Base-by-base conservation (phyloP, 345 rosid species). In the Xanthoceras sorbifolium region DNA sequence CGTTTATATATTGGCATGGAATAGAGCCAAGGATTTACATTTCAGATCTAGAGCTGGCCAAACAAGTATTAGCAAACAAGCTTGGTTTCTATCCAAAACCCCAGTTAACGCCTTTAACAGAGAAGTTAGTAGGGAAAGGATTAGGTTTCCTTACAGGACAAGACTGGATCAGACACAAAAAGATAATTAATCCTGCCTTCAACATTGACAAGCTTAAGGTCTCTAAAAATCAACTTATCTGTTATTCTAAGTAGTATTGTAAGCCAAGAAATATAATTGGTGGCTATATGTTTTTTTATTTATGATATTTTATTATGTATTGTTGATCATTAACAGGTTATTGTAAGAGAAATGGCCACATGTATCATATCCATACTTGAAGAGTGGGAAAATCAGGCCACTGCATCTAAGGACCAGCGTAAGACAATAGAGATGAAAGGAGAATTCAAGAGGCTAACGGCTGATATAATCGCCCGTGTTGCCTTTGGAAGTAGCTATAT, bases 131-230 rank as follows among this genome's bases (percentile, higher is more conserved):
- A 28, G 90, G 92, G 10, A 79, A 79, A 14, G 89, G 89, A 34
- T 71, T 82, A 64, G 32, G 67, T 67, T 55, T 87, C 1, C 23
- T 67, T 2, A 73, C 84, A 4, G 92, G 87, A 60, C 20, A 20
- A 23, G 82, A 83, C 26, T 85, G 90, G 90, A 74, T 72, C 38
- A 81, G 78, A 28, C 92, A 76, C 29, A 67, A 86, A 82, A 61
- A 75, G 40, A 85, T 87, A 25, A 75, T 84, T 15, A 85, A 80
- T 22, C 87, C 91, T 64, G 90, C 84, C 3, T 90, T 86, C 81
- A 76, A 85, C 61, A 52, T 76, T 20, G 89, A 88, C 50, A 83
- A 81, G 78, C 68, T 86, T 62, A 87, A 88, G 88, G 90, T 88
- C 20, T 15, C 28, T n/a, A 61, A 50, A 15, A 10, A 42, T 32